Evolutionary conservation across 1,284 basidiomycete genomes (phyloP), one percentile per base, ranked within the genome.

Genomic region (Xerocomus amazonicus): DNA sequence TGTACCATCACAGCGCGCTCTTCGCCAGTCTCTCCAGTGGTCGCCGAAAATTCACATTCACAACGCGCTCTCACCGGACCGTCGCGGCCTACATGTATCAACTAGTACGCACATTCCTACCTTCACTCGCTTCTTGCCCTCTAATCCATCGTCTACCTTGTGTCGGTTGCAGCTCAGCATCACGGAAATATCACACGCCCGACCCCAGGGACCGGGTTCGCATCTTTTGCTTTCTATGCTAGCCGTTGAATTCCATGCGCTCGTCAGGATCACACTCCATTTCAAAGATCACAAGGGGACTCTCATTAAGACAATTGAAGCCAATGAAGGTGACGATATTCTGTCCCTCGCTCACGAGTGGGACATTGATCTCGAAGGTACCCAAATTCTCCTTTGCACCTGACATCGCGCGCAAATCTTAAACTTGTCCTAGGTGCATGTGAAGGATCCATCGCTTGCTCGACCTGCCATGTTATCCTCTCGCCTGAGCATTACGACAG

Each of bases 321-420:
- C 80, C 1, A 95, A 90, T 66, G 92, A 94, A 65, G 96, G 95
- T 13, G 96, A 99, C 65, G 92, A 97, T 67, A 73, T 99, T 29
- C 74, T 99, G 38, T 83, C 84, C 39, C 78, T 99, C 51, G 95
- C 96, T 3, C 95, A 97, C 66, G 95, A 98, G 69, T 84, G 97
- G 67, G 96, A 98, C 62, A 84, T 99, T 50, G 96, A 99, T 65
- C 77, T 99, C n/a, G 96, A 99, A 78, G 95, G 94, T 89, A 45
- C 39, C 16, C 41, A n/a, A 40, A 16, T 40, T 40, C 14, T n/a
- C 16, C 26, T 8, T 12, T 6, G 26, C 7, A 40, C 38, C 13
- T 14, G 23, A 28, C 7, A 14, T n/a, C n/a, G 19, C 12, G 27
- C 39, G n/a, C 27, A 29, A 40, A 26, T 16, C 16, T 28, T 6